Evolutionary conservation across 1,284 basidiomycete genomes (phyloP), one percentile per base, ranked within the genome.

Genomic region (Leccinum olivaceoglutinosum): DNA sequence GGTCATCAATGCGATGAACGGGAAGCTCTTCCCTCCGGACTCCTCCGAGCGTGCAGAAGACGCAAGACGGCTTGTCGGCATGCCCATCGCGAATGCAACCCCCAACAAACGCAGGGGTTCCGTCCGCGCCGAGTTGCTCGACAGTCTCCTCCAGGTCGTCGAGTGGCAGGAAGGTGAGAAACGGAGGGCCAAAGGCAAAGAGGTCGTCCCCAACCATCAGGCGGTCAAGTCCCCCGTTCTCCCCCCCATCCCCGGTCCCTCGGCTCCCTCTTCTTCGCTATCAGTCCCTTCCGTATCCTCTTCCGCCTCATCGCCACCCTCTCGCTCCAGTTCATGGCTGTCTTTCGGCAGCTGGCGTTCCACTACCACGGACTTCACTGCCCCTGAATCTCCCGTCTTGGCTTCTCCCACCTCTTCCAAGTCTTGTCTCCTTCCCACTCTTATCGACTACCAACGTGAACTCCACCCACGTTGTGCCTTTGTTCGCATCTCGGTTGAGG

Each of bases 301-400:
- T 10, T 75, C 75, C 10, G 64, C 71, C 12, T 74, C 78, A 0
- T 25, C 32, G 5, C 9, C 58, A 16, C 69, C 78, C 25, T 78
- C 79, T 2, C 80, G 81, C 49, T 79, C 83, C 21, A 77, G 78
- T 57, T 86, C 83, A 0, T 85, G 83, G 84, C 77, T 85, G 49
- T 83, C 85, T 21, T 83, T 85, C 63, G 76, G 78, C 62, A 79
- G 79, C 65, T 80, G 78, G 66, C 73, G 76, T 34, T 81, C 82
- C n/a, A n/a, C n/a, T n/a, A n/a, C n/a, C n/a, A n/a, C n/a, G n/a
- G n/a, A n/a, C n/a, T n/a, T n/a, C n/a, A n/a, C n/a, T n/a, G n/a
- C n/a, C n/a, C n/a, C n/a, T n/a, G n/a, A 76, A 29, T 66, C 73
- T 0, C 65, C 74, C 57, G 46, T 68, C 7, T 58, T 63, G 4